These are phyloP conservation scores for Talaromyces sp. DNA, from an alignment of 2,329 filamentous ascomycete genomes.

Conservation along the genomic window DNA sequence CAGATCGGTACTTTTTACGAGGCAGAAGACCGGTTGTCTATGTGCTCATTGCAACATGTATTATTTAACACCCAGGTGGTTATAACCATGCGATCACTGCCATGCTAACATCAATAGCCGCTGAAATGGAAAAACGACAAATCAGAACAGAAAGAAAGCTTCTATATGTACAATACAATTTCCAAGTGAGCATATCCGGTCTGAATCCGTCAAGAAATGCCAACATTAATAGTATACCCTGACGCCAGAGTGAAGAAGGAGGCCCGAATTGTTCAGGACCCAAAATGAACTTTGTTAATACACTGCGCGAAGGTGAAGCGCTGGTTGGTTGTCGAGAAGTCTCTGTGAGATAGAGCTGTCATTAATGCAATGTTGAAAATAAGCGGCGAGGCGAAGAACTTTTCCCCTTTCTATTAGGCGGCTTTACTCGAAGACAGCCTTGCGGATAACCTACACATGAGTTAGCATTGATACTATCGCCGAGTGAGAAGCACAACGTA, in stretches of 20 bases:
- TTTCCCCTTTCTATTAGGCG: neutral
- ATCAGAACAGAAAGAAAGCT: conserved; percentile 17
- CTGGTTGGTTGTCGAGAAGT: conserved; percentile 20
- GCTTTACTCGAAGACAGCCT: conserved; percentile 47
- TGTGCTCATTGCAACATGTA: conserved; percentile 19
- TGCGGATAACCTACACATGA: conserved; percentile 47
- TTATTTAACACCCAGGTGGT: conserved; percentile 13
- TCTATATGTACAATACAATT: conserved; percentile 44
- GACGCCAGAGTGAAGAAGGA: conserved; percentile 46
- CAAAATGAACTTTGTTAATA: conserved; percentile 23
- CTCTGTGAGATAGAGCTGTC: neutral
- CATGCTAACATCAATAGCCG: conserved; percentile 18
- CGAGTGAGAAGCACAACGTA: conserved; percentile 52
- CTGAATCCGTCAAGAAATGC: conserved; percentile 41
- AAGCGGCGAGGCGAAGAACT: conserved; percentile 12
- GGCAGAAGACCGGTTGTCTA: neutral
- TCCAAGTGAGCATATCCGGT: conserved; percentile 39
- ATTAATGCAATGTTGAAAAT: conserved; percentile 4
- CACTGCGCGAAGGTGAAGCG: conserved; percentile 23
- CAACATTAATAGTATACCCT: conserved; percentile 33
- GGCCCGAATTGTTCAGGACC: conserved; percentile 29
- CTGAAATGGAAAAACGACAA: conserved; percentile 12
- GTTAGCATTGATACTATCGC: neutral
- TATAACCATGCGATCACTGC: conserved; percentile 15
- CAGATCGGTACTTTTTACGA: too few species aligned